These are phyloP conservation scores for Boletus vermiculosoides DNA, from an alignment of 768 basidiomycete species.

Conservation along the genomic window DNA sequence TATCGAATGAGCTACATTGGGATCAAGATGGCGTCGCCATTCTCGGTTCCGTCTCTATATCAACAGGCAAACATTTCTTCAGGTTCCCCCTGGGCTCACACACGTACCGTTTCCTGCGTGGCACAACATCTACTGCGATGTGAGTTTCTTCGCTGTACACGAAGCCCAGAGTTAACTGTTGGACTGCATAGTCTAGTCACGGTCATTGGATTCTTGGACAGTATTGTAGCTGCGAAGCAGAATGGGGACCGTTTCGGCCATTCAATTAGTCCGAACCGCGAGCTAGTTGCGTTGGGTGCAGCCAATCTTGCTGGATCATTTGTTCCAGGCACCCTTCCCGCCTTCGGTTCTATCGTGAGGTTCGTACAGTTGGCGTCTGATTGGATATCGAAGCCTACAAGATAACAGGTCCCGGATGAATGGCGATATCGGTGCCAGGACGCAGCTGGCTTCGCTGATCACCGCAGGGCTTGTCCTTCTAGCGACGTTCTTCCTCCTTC, in stretches of 20 bases:
- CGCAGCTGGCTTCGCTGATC: slow-evolving; percentile 86
- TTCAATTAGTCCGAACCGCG: slow-evolving; percentile 89
- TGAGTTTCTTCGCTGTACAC: slow-evolving; percentile 28
- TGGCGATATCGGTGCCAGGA: slow-evolving; percentile 82
- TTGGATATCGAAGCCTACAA: background rate
- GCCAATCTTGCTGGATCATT: slow-evolving; percentile 78
- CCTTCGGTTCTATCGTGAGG: slow-evolving; percentile 92
- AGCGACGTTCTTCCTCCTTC: slow-evolving; percentile 87
- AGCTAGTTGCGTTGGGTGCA: slow-evolving; percentile 86
- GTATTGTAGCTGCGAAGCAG: slow-evolving; percentile 94
- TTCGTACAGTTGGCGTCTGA: slow-evolving; percentile 30
- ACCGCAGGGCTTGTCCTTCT: slow-evolving; percentile 73
- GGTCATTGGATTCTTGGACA: slow-evolving; percentile 89
- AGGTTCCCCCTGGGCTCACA: slow-evolving; percentile 65
- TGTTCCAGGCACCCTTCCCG: slow-evolving; percentile 86
- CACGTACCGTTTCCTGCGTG: slow-evolving; percentile 62
- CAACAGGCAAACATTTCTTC: slow-evolving; percentile 61
- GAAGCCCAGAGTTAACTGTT: background rate
- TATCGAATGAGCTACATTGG: slow-evolving; percentile 72
- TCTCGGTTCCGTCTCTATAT: slow-evolving; percentile 73
- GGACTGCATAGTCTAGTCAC: slow-evolving; percentile 58
- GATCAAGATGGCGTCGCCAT: slow-evolving; percentile 78
- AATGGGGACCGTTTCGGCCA: slow-evolving; percentile 83
- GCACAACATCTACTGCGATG: slow-evolving; percentile 86
- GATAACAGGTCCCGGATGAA: slow-evolving; percentile 72